Conservation (phyloP, 2,329 filamentous ascomycete genomes). For the Seiridium unicorne region DNA sequence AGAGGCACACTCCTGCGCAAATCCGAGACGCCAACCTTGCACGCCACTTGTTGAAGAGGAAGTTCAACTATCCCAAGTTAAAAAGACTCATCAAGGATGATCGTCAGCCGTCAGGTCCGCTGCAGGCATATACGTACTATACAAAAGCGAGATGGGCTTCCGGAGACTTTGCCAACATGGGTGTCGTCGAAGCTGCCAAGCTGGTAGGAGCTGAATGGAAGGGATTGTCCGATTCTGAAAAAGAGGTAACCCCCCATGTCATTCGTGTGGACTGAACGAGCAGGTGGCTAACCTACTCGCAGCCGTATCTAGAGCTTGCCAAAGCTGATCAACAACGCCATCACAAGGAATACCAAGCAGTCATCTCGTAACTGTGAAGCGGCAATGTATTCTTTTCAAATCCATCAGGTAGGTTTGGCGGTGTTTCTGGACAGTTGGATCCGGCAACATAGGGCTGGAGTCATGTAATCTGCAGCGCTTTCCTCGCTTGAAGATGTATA, state of each 20-base stretch:
- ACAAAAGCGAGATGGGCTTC: conserved; percentile 34
- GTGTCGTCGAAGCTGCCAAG: conserved; percentile 18
- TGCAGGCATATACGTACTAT: conserved; percentile 34
- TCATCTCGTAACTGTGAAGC: background rate
- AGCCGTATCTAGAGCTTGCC: conserved; percentile 34
- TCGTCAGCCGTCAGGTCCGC: conserved; percentile 42
- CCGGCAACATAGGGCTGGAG: too few relatives aligned
- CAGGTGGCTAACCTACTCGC: conserved; percentile 13
- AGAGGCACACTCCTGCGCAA: conserved; percentile 34
- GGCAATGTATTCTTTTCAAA: background rate
- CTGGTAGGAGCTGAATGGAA: conserved; percentile 40
- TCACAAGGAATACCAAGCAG: background rate
- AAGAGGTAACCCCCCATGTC: conserved; percentile 32
- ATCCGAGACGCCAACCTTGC: conserved; percentile 47
- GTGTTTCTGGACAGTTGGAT: background rate
- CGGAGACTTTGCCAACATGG: conserved; percentile 18
- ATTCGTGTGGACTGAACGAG: background rate
- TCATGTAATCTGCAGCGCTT: too few relatives aligned
- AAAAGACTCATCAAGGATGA: conserved; percentile 39
- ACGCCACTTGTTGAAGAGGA: conserved; percentile 39
- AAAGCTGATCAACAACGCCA: conserved; percentile 18
- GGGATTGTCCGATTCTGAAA: conserved; percentile 36
- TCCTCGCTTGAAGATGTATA: too few relatives aligned
- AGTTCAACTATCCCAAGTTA: conserved; percentile 26
- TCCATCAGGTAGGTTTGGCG: background rate